Base-by-base conservation (phyloP, 2,329 filamentous ascomycete genomes). In the Pezicula radicicola region DNA sequence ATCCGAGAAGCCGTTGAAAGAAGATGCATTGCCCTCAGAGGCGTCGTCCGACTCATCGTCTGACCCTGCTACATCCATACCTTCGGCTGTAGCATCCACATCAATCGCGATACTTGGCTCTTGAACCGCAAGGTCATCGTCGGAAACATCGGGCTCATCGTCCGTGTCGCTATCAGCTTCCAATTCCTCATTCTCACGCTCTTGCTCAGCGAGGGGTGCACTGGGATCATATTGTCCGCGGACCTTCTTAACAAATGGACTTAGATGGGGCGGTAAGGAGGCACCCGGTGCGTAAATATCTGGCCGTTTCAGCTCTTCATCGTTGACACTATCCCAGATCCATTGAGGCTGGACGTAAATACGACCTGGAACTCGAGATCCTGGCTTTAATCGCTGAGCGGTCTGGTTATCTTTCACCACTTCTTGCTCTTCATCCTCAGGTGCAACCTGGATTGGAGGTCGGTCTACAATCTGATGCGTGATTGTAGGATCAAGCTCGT, bases 311-410 rank as follows among this genome's bases (percentile, higher is more conserved):
- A 99, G 75, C 70, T 93, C 91, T 56, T 91, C 90, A 43, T 94
- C 89, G 68, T 99, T 99, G 68, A 96, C 76, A 64, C 89, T 93
- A 67, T 99, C 94, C 94, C 94, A 99, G 4, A 99, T 85, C 93
- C 95, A 99, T 69, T 99, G 94, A 18, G 94, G 94, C 74, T 99
- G 94, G 51, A 99, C 75, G 63, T 99, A 99, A 57, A 85, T 91
- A 59, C 94, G 82, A 35, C 93, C 93, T n/a, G 93, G 91, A 55
- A 97, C 87, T 55, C 91, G 84, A 57, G 84, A 84, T 64, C 89
- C 88, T 53, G 70, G 70, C 25, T 68, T 75, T 50, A 84, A 72
- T 68, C 78, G 81, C 68, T 79, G 81, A 45, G 74, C 74, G 56
- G 76, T 88, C 72, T 82, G 83, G 70, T 80, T 85, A 61, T 86